phyloP scores from a whole-genome alignment of 192 early-diverging fungal species.

The Coemansia sp. region DNA sequence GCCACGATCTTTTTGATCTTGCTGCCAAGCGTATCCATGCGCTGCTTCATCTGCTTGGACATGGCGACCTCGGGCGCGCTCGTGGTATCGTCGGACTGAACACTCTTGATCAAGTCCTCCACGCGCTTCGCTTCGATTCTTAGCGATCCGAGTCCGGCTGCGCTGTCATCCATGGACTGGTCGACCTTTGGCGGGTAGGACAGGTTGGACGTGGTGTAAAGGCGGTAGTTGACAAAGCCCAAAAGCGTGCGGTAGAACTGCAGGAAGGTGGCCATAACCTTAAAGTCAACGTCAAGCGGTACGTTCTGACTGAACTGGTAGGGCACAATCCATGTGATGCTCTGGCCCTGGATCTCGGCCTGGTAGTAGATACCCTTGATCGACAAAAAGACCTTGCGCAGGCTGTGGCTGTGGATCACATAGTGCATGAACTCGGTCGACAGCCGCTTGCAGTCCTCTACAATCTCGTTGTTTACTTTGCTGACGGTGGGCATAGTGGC shows the following conservation, averaged over 20 bases:
- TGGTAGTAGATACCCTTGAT: conserved; percentile 99
- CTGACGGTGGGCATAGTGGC: conserved; percentile 80
- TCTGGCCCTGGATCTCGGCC: conserved; percentile 94
- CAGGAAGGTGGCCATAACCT: conserved; percentile 96
- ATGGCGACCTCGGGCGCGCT: not conserved
- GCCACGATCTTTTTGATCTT: conserved; percentile 45
- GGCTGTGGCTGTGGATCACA: conserved; percentile 70
- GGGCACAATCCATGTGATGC: conserved; percentile 93
- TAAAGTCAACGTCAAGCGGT: conserved; percentile 93
- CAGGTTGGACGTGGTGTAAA: conserved; percentile 86
- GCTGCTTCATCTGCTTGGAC: conserved; percentile 34
- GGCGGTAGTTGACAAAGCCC: conserved; percentile 93
- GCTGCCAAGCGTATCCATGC: conserved; percentile 32
- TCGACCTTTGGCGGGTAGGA: conserved; percentile 90
- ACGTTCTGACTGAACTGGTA: conserved; percentile 90
- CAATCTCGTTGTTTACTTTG: conserved; percentile 58
- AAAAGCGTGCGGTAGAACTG: conserved; percentile 92
- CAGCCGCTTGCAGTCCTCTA: conserved; percentile 79
- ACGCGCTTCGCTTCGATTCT: conserved; percentile 35
- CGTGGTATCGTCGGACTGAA: conserved; percentile 28
- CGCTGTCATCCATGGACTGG: conserved; percentile 37
- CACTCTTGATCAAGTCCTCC: conserved; percentile 41
- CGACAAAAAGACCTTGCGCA: conserved; percentile 91
- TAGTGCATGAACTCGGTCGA: conserved; percentile 95
- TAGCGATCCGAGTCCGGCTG: conserved; percentile 47